Conservation (phyloP, 352 stramenopile genomes). For the Phytophthora chlamydospora region DNA sequence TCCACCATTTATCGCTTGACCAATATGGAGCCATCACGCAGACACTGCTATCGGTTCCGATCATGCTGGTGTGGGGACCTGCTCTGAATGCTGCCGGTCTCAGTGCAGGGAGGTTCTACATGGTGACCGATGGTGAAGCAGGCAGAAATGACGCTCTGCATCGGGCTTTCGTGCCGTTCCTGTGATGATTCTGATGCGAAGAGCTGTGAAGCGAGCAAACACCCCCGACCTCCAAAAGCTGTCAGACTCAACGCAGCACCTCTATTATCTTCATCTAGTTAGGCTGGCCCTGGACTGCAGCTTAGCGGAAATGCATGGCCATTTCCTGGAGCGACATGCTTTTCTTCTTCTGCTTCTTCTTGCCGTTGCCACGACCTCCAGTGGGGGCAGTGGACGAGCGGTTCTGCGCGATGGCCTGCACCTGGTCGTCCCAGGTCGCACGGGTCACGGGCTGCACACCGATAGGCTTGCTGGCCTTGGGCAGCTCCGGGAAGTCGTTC, state of each 20-base stretch:
- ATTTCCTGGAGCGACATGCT: constrained; percentile 80
- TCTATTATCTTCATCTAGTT: constrained; percentile 4
- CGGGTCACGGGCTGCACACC: constrained; percentile 79
- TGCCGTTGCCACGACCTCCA: constrained; percentile 38
- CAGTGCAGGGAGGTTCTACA: not conserved
- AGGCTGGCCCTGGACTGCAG: not conserved
- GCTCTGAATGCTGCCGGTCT: not conserved
- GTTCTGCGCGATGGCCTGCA: constrained; percentile 77
- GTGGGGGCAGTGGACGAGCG: constrained; percentile 29
- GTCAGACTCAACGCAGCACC: no score
- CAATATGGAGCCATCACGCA: no score
- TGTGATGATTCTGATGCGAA: not conserved
- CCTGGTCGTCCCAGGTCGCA: constrained; percentile 83
- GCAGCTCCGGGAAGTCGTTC: constrained; percentile 82
- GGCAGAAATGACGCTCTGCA: not conserved
- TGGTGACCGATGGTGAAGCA: not conserved
- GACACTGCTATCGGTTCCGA: no score
- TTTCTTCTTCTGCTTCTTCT: constrained; percentile 90
- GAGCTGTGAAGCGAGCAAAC: no score
- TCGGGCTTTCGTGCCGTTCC: not conserved
- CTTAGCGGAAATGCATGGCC: constrained; percentile 82
- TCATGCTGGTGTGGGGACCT: not conserved
- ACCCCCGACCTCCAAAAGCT: no score
- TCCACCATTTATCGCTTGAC: no score
- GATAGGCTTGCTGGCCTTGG: constrained; percentile 54